These are phyloP conservation scores for Colletotrichum tropicale DNA, from an alignment of 2,329 filamentous ascomycete genomes.

Conservation along the genomic window DNA sequence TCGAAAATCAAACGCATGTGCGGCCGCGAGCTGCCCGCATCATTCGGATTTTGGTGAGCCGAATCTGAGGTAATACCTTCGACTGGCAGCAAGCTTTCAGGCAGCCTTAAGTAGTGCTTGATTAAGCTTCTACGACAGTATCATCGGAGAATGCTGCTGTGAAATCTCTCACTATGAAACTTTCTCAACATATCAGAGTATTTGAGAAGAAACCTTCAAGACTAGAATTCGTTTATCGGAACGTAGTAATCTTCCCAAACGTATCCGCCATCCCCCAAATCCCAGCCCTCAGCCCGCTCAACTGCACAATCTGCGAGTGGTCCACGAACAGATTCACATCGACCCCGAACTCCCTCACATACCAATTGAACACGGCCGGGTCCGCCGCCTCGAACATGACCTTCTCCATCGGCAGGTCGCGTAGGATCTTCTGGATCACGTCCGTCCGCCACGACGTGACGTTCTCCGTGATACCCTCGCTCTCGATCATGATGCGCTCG, in stretches of 20 bases:
- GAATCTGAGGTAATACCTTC: neutral
- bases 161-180: neutral
- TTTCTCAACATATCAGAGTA: rapidly evolving
- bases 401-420: constrained; percentile 52
- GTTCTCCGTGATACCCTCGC: constrained; percentile 64
- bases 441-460: constrained; percentile 52
- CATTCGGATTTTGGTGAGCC: neutral
- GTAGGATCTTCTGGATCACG: constrained; percentile 56
- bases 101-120: too few relatives aligned
- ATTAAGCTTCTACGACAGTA: too few relatives aligned
- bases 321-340: constrained; percentile 64
- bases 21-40: neutral
- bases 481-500: constrained; percentile 62
- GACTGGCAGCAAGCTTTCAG: neutral
- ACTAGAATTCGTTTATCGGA: neutral
- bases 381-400: constrained; percentile 65
- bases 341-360: constrained; percentile 59
- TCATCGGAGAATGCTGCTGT: neutral
- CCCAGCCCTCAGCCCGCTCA: constrained; percentile 53
- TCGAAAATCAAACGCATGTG: too few relatives aligned
- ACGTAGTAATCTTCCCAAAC: constrained; percentile 46
- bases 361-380: constrained; percentile 61
- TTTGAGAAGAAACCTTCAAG: neutral
- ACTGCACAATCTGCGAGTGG: constrained; percentile 61
- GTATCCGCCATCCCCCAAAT: constrained; percentile 49